Base-by-base conservation (phyloP, 495 filamentous ascomycete species). In the Penicillium canariense region DNA sequence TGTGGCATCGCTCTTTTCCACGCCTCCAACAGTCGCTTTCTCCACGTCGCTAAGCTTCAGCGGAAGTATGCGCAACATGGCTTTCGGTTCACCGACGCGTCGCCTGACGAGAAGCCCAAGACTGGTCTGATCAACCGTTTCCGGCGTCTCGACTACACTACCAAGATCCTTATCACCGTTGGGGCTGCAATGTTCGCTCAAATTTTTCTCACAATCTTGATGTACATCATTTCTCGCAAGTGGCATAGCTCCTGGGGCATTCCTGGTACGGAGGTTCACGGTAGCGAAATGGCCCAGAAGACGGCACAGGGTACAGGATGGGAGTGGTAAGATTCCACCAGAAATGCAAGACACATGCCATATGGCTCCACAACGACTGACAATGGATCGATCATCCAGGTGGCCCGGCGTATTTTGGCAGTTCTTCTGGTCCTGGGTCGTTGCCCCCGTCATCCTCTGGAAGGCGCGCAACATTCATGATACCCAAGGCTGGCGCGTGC, bases 1-100 rank as follows among this genome's bases (percentile, higher is more conserved):
- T 77, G 84, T 23, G 87, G 87, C 25, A 80, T 90, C 56, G 86
- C 83, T 15, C 68, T 88, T 2, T 90, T 90, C 68, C 86, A 89
- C 60, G 87, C 81, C 35, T 79, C 80, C 35, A 87, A 87, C 65
- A 78, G 71, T 56, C 83, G 83, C 52, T 83, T 89, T 61, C 74
- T 88, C n/a, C 72, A 84, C 50, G 72, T 87, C 50, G 83, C 84
- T 51, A 79, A 73, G 56, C 58, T 61, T 2, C 71, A 74, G 58
- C 67, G 63, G 50, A 64, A 67, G 56, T 72, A 63, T 43, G 66
- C 59, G 43, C 51, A 56, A 7, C 51, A 55, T 8, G 56, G 60
- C 27, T 42, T 56, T 26, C 48, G 35, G 2, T 20, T 49, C 12
- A 11, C 43, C 26, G 36, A 48, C 20, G 12, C 43, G n/a, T 14